phyloP scores from a whole-genome alignment of 2,329 filamentous ascomycete genomes.

The Apiospora saccharicola region DNA sequence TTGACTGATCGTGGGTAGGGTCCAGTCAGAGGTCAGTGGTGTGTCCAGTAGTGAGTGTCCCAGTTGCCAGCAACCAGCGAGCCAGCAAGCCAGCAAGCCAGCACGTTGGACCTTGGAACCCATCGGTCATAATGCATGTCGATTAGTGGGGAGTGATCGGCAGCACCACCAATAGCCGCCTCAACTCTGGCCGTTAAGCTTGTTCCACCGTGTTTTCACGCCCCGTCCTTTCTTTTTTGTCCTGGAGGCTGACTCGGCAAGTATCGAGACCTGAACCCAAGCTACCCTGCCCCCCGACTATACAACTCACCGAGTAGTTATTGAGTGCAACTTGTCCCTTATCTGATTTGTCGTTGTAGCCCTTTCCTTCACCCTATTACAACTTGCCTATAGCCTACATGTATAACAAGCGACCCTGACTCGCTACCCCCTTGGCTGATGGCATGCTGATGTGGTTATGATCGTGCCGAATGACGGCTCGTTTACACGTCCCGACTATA shows the following conservation, averaged over 20 bases:
- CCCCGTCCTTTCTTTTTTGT: background rate
- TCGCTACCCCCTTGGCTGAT: slow-evolving; percentile 5
- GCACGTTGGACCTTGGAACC: background rate
- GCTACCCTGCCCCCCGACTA: background rate
- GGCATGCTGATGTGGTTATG: slow-evolving; percentile 22
- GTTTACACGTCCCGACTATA: background rate
- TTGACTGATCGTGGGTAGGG: background rate
- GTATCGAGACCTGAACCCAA: background rate
- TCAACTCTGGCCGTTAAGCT: slow-evolving; percentile 3
- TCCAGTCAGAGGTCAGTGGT: background rate
- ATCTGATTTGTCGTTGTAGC: background rate
- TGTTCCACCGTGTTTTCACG: background rate
- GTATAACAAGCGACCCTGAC: background rate
- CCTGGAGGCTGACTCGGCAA: slow-evolving; percentile 8
- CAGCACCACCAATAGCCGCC: slow-evolving; percentile 10
- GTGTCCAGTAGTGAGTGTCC: background rate
- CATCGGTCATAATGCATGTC: slow-evolving; percentile 15
- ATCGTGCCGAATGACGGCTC: slow-evolving; percentile 8
- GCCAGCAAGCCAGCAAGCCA: no score
- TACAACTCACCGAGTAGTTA: background rate
- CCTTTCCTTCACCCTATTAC: background rate
- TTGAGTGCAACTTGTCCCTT: background rate
- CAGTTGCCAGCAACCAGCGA: no score
- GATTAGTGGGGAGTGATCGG: slow-evolving; percentile 11
- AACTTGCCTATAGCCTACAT: background rate